These are phyloP conservation scores for Colletotrichum gigasporum DNA, from an alignment of 2,329 filamentous ascomycete species.

Conservation along the genomic window DNA sequence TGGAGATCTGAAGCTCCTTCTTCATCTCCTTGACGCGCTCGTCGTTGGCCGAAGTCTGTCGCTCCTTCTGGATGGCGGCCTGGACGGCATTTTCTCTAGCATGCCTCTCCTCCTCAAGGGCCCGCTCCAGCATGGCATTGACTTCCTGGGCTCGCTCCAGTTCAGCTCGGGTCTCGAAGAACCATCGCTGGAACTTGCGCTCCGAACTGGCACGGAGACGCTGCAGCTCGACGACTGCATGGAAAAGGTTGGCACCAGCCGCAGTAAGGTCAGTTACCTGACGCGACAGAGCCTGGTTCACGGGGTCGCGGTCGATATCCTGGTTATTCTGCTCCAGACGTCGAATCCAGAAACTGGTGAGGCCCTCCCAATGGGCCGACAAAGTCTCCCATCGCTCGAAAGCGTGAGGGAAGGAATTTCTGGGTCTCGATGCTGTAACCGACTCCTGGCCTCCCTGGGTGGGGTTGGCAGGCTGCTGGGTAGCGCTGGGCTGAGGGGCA, in stretches of 20 bases:
- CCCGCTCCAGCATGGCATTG: constrained; percentile 80
- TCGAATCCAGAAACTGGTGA: constrained; percentile 97
- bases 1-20: constrained; percentile 92
- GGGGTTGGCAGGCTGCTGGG: constrained; percentile 23
- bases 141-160: constrained; percentile 86
- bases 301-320: constrained; percentile 82
- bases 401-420: constrained; percentile 89
- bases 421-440: constrained; percentile 49
- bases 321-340: constrained; percentile 90
- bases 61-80: constrained; percentile 72
- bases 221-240: constrained; percentile 96
- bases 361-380: constrained; percentile 96
- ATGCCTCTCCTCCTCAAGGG: constrained; percentile 78
- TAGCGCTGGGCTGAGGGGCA: constrained; percentile 36
- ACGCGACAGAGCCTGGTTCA: constrained; percentile 88
- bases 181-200: constrained; percentile 98
- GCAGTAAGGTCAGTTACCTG: constrained; percentile 98
- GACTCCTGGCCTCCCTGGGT: constrained; percentile 44
- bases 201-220: constrained; percentile 93
- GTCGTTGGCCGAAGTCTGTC: constrained; percentile 75
- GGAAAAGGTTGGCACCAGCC: constrained; percentile 95
- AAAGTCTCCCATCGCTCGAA: constrained; percentile 98
- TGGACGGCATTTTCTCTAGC: constrained; percentile 74
- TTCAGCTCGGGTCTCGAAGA: constrained; percentile 91
- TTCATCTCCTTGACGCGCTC: constrained; percentile 89